Evolutionary conservation across 495 filamentous ascomycete species (phyloP).

Genomic region (Durotheca rogersii): DNA sequence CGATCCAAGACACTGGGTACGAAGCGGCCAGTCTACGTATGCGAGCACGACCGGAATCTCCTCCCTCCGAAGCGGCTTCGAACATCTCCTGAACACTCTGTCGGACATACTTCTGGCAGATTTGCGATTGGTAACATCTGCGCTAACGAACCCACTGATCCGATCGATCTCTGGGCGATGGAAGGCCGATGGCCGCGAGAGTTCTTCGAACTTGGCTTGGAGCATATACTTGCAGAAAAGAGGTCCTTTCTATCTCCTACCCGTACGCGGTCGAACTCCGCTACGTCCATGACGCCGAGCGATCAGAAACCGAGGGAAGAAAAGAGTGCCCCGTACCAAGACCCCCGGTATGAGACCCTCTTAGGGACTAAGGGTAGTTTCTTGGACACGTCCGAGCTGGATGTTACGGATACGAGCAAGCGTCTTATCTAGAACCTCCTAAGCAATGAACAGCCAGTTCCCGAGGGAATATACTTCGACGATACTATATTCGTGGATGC

Average conservation of each 20-base stretch:
- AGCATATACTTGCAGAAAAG: slow-evolving; percentile 37
- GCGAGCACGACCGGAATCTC: too few relatives aligned
- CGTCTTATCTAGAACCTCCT: slow-evolving; percentile 34
- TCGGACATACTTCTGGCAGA: too few relatives aligned
- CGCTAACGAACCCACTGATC: too few relatives aligned
- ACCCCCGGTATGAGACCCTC: slow-evolving; percentile 34
- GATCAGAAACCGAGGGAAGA: slow-evolving; percentile 45
- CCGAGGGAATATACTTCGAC: too few relatives aligned
- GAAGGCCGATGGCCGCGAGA: slow-evolving; percentile 32
- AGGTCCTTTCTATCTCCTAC: slow-evolving; percentile 35
- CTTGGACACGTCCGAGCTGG: slow-evolving; percentile 37
- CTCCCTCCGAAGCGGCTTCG: too few relatives aligned
- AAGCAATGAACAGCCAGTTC: too few relatives aligned
- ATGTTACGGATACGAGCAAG: slow-evolving; percentile 35
- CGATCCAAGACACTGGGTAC: too few relatives aligned
- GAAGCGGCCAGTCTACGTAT: too few relatives aligned
- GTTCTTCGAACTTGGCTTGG: slow-evolving; percentile 33
- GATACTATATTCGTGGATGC: too few relatives aligned
- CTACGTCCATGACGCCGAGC: slow-evolving; percentile 40
- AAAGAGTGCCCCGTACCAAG: slow-evolving; percentile 44
- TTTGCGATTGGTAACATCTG: too few relatives aligned
- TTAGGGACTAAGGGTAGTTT: slow-evolving; percentile 43
- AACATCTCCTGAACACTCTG: too few relatives aligned
- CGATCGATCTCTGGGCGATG: background rate
- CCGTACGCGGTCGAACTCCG: slow-evolving; percentile 42